phyloP scores from a whole-genome alignment of 2,329 filamentous ascomycete genomes.

The Neoascochyta sp. region DNA sequence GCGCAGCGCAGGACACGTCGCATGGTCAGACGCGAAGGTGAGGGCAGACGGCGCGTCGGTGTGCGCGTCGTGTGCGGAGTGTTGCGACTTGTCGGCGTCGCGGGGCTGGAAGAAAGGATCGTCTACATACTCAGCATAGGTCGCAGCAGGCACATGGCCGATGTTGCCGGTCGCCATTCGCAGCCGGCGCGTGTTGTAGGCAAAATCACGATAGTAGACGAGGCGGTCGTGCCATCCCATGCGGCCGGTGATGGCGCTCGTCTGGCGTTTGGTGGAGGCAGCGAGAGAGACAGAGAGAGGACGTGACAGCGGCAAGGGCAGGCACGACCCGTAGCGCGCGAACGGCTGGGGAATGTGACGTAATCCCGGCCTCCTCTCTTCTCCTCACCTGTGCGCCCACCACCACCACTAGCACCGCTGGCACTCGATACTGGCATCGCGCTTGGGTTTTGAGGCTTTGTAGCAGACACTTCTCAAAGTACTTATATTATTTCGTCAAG shows the following conservation, averaged over 20 bases:
- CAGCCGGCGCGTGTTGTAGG: constrained; percentile 43
- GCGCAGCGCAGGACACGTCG: constrained; percentile 25
- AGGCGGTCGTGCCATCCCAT: constrained; percentile 38
- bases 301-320: constrained; percentile 1
- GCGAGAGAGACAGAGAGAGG: constrained; percentile 1
- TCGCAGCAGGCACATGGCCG: constrained; percentile 45
- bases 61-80: constrained; percentile 8
- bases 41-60: constrained; percentile 14
- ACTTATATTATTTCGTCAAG: too few species aligned
- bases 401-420: too few species aligned
- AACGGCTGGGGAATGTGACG: constrained; percentile 2
- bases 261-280: constrained; percentile 7
- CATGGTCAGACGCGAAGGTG: constrained; percentile 6
- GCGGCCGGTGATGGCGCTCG: constrained; percentile 25
- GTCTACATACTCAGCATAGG: constrained; percentile 52
- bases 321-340: constrained; percentile 2
- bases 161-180: constrained; percentile 49
- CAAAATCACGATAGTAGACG: constrained; percentile 41
- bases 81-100: constrained; percentile 8
- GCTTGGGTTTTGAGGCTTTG: too few species aligned
- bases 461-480: too few species aligned
- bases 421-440: too few species aligned
- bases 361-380: too few species aligned
- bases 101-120: constrained; percentile 20
- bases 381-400: too few species aligned